phyloP scores from a whole-genome alignment of 345 rosid species.

The Brassica juncea region DNA sequence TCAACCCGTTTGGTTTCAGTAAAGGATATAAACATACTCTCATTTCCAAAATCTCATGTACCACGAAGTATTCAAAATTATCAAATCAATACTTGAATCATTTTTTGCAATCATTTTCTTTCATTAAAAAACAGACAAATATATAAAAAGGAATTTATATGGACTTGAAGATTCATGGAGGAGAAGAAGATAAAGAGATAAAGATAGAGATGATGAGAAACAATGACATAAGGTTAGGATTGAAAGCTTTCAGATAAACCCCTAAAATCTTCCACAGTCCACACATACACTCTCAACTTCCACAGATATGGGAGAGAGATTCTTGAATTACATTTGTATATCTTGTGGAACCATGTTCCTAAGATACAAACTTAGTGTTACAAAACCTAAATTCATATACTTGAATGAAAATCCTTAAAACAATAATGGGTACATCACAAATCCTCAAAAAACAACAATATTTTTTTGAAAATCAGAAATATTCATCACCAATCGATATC shows the following conservation, averaged over 20 bases:
- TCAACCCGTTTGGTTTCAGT: not conserved
- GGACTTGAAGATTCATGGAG: slow-evolving; percentile 6
- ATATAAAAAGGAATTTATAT: not conserved
- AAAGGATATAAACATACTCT: not conserved
- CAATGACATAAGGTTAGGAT: slow-evolving; percentile 27
- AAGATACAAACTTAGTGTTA: not conserved
- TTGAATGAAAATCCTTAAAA: not conserved
- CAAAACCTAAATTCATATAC: not conserved
- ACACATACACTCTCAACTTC: slow-evolving; percentile 20
- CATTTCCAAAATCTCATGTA: not conserved
- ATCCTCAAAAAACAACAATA: not conserved
- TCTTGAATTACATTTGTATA: not conserved
- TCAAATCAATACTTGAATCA: not conserved
- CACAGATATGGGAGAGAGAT: slow-evolving; percentile 15
- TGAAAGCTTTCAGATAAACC: slow-evolving; percentile 24
- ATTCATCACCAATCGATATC: not conserved
- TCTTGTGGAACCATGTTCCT: not conserved
- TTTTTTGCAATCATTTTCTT: not conserved
- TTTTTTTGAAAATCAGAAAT: not conserved
- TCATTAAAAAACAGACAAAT: not conserved
- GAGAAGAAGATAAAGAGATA: slow-evolving; percentile 36
- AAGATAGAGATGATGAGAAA: slow-evolving; percentile 36
- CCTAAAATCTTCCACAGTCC: slow-evolving; percentile 24
- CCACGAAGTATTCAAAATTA: slow-evolving; percentile 22
- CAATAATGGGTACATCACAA: not conserved